These are phyloP conservation scores for Amylocystis lapponica DNA, from an alignment of 768 basidiomycete genomes.

Conservation along the genomic window DNA sequence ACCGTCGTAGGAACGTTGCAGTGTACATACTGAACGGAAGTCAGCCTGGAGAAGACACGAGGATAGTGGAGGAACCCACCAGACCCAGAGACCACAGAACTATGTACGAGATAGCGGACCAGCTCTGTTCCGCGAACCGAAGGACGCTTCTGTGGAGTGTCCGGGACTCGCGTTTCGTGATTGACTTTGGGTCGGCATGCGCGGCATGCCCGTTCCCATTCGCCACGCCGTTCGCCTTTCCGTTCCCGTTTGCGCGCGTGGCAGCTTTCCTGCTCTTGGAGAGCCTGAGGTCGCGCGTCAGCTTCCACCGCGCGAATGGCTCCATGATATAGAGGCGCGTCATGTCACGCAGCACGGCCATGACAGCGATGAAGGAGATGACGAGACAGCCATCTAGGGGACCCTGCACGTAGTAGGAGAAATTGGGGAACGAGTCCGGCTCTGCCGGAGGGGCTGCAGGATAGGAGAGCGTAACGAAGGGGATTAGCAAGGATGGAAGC, in stretches of 20 bases:
- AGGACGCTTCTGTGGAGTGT: conserved; percentile 66
- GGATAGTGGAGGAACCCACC: conserved; percentile 47
- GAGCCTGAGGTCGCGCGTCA: conserved; percentile 45
- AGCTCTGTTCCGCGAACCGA: conserved; percentile 94
- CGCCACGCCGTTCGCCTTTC: conserved; percentile 28
- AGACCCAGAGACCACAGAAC: conserved; percentile 73
- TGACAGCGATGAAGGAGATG: conserved; percentile 74
- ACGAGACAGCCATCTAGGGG: conserved; percentile 73
- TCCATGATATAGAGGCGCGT: conserved; percentile 68
- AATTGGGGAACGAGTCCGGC: conserved; percentile 69
- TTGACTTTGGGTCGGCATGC: not conserved
- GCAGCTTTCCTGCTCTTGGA: conserved; percentile 15
- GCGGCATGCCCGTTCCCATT: conserved; percentile 31
- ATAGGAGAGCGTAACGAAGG: conserved; percentile 74
- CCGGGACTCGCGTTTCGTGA: conserved; percentile 43
- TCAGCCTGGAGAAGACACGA: conserved; percentile 7
- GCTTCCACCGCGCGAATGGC: conserved; percentile 76
- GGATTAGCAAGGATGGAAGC: conserved; percentile 50
- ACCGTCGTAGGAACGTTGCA: conserved; percentile 59
- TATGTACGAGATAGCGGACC: conserved; percentile 78
- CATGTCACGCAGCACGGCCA: conserved; percentile 83
- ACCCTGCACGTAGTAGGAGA: conserved; percentile 69
- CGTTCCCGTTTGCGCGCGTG: conserved; percentile 16
- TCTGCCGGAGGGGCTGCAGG: conserved; percentile 47
- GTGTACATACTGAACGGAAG: conserved; percentile 66